Evolutionary conservation across 768 basidiomycete genomes (phyloP).

Genomic region (Lentinus brumalis): DNA sequence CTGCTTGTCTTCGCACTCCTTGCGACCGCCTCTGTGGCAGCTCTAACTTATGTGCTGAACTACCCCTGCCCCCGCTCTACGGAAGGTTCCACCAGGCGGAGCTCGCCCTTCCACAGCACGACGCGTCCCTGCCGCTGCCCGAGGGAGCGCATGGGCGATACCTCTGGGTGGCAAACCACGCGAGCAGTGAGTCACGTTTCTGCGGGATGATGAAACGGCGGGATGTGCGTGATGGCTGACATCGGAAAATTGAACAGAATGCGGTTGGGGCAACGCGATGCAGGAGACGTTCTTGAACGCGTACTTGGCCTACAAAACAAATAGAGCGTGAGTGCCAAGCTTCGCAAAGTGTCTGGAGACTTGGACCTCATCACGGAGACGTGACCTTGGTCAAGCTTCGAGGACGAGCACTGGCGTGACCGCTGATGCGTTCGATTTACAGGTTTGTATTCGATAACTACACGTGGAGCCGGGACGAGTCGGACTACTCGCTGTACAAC

Average conservation of each 20-base stretch:
- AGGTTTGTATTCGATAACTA: constrained; percentile 58
- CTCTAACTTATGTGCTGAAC: constrained; percentile 15
- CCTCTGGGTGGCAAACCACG: constrained; percentile 53
- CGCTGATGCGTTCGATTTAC: background rate
- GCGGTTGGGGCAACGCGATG: constrained; percentile 44
- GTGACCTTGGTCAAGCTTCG: background rate
- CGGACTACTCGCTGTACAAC: constrained; percentile 44
- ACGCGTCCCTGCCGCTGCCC: constrained; percentile 39
- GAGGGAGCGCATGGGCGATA: constrained; percentile 45
- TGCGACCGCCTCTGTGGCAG: constrained; percentile 1
- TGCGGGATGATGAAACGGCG: background rate
- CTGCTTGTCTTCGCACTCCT: constrained; percentile 4
- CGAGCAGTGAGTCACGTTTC: constrained; percentile 33
- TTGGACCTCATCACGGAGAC: background rate
- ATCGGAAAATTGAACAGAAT: constrained; percentile 25
- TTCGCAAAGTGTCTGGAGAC: too few relatives aligned
- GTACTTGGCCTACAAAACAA: constrained; percentile 36
- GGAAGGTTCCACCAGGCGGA: constrained; percentile 46
- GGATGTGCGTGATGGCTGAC: background rate
- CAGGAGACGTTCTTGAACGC: constrained; percentile 39
- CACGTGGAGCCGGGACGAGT: constrained; percentile 47
- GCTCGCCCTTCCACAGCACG: constrained; percentile 48
- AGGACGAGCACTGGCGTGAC: background rate
- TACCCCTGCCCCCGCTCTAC: constrained; percentile 45
- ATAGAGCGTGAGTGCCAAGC: constrained; percentile 36